A percentile compares a stretch with the other conserved stretches of the same genome.
phyloP scores from a whole-genome alignment of 2,329 filamentous ascomycete species.

The Pyrenophora graminea region DNA sequence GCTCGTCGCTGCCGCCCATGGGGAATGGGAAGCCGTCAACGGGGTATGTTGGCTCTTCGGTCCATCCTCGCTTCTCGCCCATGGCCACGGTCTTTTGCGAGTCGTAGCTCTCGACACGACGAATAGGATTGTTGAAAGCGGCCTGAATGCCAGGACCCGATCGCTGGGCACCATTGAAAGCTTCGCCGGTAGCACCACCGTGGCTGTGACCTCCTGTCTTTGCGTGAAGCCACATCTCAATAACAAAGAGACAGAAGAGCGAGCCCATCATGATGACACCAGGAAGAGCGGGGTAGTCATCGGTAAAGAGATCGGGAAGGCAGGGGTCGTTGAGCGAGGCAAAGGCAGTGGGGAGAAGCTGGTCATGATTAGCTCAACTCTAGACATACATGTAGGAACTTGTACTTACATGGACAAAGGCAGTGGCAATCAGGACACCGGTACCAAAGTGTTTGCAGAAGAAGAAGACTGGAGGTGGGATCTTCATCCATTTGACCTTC shows the following conservation, averaged over 20 bases:
- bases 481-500: constrained; percentile 63
- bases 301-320: constrained; percentile 63
- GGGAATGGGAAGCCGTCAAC: constrained; percentile 37
- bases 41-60: constrained; percentile 35
- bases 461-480: constrained; percentile 62
- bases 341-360: constrained; percentile 65
- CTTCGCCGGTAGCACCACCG: constrained; percentile 58
- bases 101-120: constrained; percentile 41
- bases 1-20: constrained; percentile 31
- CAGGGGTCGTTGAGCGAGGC: constrained; percentile 52
- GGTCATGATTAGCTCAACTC: background rate
- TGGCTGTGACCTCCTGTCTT: constrained; percentile 65
- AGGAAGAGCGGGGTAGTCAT: constrained; percentile 64
- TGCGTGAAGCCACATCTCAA: constrained; percentile 65
- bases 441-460: constrained; percentile 69
- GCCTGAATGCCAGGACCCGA: constrained; percentile 31
- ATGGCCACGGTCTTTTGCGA: constrained; percentile 42
- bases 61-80: constrained; percentile 42
- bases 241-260: constrained; percentile 64
- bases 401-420: constrained; percentile 69
- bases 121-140: constrained; percentile 38
- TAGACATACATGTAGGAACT: background rate
- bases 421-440: constrained; percentile 82
- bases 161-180: constrained; percentile 30
- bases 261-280: constrained; percentile 69